Evolutionary conservation across 495 filamentous ascomycete species (phyloP).

Genomic region (Chaetomium fimeti): DNA sequence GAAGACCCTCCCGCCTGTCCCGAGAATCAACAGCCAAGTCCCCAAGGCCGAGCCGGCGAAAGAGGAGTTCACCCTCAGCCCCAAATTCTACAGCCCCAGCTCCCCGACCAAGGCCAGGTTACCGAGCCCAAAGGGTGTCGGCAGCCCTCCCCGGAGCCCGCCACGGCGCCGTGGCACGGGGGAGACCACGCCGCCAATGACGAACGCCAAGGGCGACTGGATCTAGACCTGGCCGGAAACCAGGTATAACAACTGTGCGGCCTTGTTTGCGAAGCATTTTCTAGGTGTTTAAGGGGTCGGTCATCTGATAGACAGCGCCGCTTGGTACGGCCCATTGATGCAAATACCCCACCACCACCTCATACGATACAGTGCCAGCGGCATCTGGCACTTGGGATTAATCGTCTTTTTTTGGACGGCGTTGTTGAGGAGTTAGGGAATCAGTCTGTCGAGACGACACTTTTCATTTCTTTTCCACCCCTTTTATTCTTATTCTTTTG

Average conservation of each 20-base stretch:
- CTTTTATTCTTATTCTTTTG: background rate
- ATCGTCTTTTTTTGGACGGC: background rate
- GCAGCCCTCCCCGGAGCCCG: constrained; percentile 23
- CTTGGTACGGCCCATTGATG: constrained; percentile 9
- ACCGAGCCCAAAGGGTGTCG: constrained; percentile 47
- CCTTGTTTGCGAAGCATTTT: constrained; percentile 27
- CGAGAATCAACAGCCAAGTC: constrained; percentile 21
- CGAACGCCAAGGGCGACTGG: constrained; percentile 31
- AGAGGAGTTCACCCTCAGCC: constrained; percentile 38
- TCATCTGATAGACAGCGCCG: constrained; percentile 12
- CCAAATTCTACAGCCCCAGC: constrained; percentile 43
- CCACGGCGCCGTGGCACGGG: constrained; percentile 24
- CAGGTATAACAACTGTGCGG: constrained; percentile 10
- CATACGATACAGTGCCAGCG: background rate
- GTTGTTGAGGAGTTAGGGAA: constrained; percentile 5
- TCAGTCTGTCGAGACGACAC: background rate
- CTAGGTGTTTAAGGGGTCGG: constrained; percentile 26
- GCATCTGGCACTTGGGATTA: background rate
- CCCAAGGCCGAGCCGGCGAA: constrained; percentile 16
- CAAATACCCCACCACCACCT: background rate
- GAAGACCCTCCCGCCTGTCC: constrained; percentile 41
- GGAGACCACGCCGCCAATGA: constrained; percentile 1
- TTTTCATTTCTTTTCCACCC: constrained; percentile 12
- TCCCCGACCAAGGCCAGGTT: constrained; percentile 45
- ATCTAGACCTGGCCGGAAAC: constrained; percentile 19